Evolutionary conservation across 2,329 filamentous ascomycete genomes (phyloP).

Genomic region (Scytalidium sp.): DNA sequence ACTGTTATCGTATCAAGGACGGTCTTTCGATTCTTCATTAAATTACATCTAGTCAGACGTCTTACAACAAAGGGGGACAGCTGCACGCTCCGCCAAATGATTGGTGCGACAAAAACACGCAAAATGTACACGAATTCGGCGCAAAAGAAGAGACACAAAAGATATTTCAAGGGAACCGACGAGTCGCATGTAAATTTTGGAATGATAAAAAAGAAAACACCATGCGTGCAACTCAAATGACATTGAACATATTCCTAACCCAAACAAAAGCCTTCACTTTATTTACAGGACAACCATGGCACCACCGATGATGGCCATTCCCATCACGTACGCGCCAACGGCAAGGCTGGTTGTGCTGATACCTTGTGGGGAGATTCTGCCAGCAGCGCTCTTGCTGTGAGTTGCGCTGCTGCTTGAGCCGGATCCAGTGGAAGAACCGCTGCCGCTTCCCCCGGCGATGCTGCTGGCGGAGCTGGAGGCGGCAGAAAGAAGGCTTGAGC

Average conservation of each 20-base stretch:
- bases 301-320: constrained; percentile 42
- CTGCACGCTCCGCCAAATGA: neutral
- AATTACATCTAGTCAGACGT: neutral
- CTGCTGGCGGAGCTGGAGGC: constrained; percentile 47
- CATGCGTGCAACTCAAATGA: neutral
- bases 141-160: too few species aligned
- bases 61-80: neutral
- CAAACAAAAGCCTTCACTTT: neutral
- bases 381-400: constrained; percentile 16
- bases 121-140: too few species aligned
- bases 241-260: neutral
- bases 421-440: constrained; percentile 19
- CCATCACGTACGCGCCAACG: constrained; percentile 41
- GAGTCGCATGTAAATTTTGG: too few species aligned
- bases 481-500: constrained; percentile 39
- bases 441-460: constrained; percentile 23
- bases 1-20: too few species aligned
- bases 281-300: constrained; percentile 49
- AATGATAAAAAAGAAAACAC: neutral
- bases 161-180: too few species aligned
- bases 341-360: constrained; percentile 38
- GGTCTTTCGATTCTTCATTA: neutral
- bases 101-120: too few species aligned
- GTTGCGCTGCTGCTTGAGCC: constrained; percentile 6
- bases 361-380: constrained; percentile 28